A percentile compares a stretch with the other conserved stretches of the same genome.
These are phyloP conservation scores for Aaosphaeria pasadenensis DNA, from an alignment of 2,329 filamentous ascomycete species.

Conservation along the genomic window DNA sequence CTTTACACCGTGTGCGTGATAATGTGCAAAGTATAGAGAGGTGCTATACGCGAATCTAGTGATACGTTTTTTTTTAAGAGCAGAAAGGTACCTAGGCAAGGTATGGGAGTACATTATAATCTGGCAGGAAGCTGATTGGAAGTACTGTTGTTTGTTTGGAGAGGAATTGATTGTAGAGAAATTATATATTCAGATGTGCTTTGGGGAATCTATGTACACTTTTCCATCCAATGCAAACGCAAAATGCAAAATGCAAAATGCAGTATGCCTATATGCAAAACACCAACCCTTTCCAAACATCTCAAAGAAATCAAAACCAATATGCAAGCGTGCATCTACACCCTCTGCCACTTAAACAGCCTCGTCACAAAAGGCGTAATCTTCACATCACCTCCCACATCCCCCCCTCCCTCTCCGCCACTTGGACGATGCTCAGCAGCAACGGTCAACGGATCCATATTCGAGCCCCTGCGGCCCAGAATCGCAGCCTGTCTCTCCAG, in stretches of 20 bases:
- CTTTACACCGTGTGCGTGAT: no score
- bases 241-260: not conserved
- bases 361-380: constrained; percentile 26
- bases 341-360: constrained; percentile 27
- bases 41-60: no score
- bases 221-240: not conserved
- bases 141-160: no score
- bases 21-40: no score
- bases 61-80: no score
- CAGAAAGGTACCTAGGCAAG: no score
- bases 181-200: not conserved
- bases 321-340: constrained; percentile 1
- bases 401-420: not conserved
- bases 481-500: constrained; percentile 41
- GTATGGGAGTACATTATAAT: no score
- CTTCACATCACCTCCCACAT: constrained; percentile 7
- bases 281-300: not conserved
- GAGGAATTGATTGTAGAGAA: no score
- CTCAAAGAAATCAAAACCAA: constrained; percentile 4
- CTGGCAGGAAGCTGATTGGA: no score
- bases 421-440: not conserved
- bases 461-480: constrained; percentile 19
- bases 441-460: constrained; percentile 17
- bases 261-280: not conserved
- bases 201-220: not conserved